These are phyloP conservation scores for Trichoderma afroharzianum DNA, from an alignment of 2,329 filamentous ascomycete genomes.

Conservation along the genomic window DNA sequence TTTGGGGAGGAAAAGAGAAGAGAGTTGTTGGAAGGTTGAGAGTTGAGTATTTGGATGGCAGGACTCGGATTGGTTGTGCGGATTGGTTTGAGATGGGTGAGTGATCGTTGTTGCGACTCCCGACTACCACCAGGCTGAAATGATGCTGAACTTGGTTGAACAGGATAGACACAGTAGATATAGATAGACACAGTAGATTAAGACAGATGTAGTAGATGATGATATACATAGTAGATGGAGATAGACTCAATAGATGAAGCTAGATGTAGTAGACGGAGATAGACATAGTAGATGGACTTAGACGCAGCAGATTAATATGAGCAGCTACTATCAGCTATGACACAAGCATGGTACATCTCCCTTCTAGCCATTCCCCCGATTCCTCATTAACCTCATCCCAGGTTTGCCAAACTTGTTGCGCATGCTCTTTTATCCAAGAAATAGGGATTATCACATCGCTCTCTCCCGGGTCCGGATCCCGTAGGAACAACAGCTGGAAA, in stretches of 20 bases:
- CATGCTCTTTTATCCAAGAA: not conserved
- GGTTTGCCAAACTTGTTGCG: not conserved
- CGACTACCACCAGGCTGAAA: not conserved
- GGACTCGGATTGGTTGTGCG: not conserved
- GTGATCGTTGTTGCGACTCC: not conserved
- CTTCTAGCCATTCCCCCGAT: not conserved
- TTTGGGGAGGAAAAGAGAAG: not conserved
- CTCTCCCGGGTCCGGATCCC: not conserved
- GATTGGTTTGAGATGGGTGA: not conserved
- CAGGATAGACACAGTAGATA: not conserved
- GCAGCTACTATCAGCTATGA: not conserved
- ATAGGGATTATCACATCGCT: not conserved
- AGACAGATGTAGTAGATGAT: not conserved
- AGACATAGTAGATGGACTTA: not conserved
- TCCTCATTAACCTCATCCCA: not conserved
- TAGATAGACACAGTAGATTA: not conserved
- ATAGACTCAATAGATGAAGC: not conserved
- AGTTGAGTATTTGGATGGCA: not conserved
- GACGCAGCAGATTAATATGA: not conserved
- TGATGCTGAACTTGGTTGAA: not conserved
- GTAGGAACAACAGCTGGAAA: not conserved
- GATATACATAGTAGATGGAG: not conserved
- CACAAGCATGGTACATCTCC: not conserved
- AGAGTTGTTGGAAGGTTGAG: not conserved
- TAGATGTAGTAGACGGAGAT: not conserved